Evolutionary conservation across 2,329 filamentous ascomycete species (phyloP).

Genomic region (Colletotrichum endophyticum): DNA sequence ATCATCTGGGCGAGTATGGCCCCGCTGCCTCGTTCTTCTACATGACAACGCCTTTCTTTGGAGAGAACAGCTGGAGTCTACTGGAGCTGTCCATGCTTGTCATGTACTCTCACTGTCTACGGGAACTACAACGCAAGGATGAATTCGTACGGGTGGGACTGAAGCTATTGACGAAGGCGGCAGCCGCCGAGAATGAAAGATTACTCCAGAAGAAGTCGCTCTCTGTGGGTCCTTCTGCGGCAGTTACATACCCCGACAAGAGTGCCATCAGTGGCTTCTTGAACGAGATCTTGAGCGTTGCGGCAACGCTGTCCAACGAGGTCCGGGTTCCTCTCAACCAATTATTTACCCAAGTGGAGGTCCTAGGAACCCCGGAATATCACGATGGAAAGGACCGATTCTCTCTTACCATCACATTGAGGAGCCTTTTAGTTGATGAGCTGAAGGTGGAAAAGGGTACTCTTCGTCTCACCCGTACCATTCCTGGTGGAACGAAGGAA

Average conservation of each 20-base stretch:
- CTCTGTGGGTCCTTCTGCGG: constrained; percentile 16
- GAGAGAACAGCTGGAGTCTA: constrained; percentile 76
- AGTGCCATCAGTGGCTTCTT: constrained; percentile 53
- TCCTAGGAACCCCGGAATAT: constrained; percentile 74
- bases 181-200: constrained; percentile 56
- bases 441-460: constrained; percentile 65
- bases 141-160: constrained; percentile 81
- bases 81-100: constrained; percentile 84
- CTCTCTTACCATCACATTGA: constrained; percentile 68
- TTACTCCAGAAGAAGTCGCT: constrained; percentile 40
- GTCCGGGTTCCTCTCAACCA: constrained; percentile 71
- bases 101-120: constrained; percentile 84
- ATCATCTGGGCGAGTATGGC: constrained; percentile 73
- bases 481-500: constrained; percentile 50
- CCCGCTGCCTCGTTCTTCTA: constrained; percentile 80
- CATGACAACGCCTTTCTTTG: constrained; percentile 79
- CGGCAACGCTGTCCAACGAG: constrained; percentile 56
- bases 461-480: constrained; percentile 30
- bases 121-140: constrained; percentile 74
- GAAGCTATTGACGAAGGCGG: constrained; percentile 74
- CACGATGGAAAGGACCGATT: constrained; percentile 77
- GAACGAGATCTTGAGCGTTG: constrained; percentile 49
- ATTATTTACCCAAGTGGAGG: constrained; percentile 74
- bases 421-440: constrained; percentile 74
- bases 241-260: constrained; percentile 31